Conservation (phyloP, 2,329 filamentous ascomycete species). For the Colletotrichum simmondsii region DNA sequence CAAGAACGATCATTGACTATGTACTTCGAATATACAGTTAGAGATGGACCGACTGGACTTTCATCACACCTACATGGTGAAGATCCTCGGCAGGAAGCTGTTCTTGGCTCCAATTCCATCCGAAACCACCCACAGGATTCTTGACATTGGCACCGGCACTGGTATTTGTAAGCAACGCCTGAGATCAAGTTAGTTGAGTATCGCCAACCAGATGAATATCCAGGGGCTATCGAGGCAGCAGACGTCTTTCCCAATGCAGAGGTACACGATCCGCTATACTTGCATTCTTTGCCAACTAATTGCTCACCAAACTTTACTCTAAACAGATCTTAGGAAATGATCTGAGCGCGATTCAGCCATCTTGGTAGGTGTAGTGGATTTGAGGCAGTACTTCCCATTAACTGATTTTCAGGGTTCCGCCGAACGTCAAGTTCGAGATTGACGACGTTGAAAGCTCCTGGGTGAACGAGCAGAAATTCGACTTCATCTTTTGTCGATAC, state of each 20-base stretch:
- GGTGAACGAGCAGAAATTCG: constrained; percentile 65
- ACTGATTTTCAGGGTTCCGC: constrained; percentile 52
- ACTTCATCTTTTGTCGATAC: constrained; percentile 69
- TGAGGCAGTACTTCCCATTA: neutral
- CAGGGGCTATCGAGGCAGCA: constrained; percentile 43
- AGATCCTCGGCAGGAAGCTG: neutral
- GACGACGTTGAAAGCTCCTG: constrained; percentile 68
- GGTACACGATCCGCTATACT: neutral
- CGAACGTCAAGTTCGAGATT: constrained; percentile 65
- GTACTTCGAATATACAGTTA: neutral
- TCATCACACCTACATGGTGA: neutral
- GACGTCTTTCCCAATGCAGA: constrained; percentile 8
- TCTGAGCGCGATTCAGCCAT: constrained; percentile 14
- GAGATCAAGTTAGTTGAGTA: no score
- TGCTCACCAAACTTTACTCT: neutral
- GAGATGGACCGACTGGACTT: constrained; percentile 25
- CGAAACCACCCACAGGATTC: constrained; percentile 46
- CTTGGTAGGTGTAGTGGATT: neutral
- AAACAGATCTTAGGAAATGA: constrained; percentile 12
- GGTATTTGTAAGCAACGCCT: constrained; percentile 60
- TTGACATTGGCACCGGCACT: constrained; percentile 71
- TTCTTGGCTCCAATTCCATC: neutral
- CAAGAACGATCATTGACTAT: neutral
- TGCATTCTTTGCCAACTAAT: neutral
- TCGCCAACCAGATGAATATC: neutral